Base-by-base conservation (phyloP, 768 basidiomycete genomes). In the Phylloporus rhodoxanthus region DNA sequence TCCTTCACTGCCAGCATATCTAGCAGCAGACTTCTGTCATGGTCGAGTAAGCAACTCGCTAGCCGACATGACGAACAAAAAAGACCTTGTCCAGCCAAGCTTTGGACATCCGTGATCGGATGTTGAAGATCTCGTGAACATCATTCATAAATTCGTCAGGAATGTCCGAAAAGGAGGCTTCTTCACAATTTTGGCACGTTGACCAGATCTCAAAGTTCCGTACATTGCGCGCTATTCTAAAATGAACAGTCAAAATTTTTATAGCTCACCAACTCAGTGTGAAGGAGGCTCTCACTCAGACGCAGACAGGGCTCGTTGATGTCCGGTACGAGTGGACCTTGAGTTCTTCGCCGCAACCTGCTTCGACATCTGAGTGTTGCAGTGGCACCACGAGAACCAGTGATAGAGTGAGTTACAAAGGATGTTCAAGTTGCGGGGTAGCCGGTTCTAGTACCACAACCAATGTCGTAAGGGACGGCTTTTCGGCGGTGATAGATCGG, bases 181-280 rank as follows among this genome's bases (percentile, higher is more conserved):
- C 75, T 55, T 78, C 77, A 53, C 75, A 75, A 36, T 69, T 60
- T 53, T 81, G 76, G 56, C 74, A 67, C 1, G 69, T 65, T 7
- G 71, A 66, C 79, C 80, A 81, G 5, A 68, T 74, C 52, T 80
- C 80, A 46, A 78, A 81, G 53, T 67, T 65, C 42, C 68, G 68
- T 19, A 70, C 53, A 63, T 76, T 78, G 23, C 71, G 70, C 21
- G 79, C 76, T 50, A 80, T 77, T 54, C 77, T 79, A 44, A 26
- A 37, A 34, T 21, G 48, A 26, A 42, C 53, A 11, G 17, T 62
- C 17, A 53, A 50, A 25, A 8, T 13, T 3, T 26, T 8, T 7
- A 11, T 37, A 32, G 28, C 10, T 26, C 37, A 21, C 37, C 37
- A 29, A 30, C 43, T 41, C 17, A 19, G 23, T 15, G 38, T 14